Base-by-base conservation (phyloP, 2,329 filamentous ascomycete species). In the Myriosclerotinia curreyana region DNA sequence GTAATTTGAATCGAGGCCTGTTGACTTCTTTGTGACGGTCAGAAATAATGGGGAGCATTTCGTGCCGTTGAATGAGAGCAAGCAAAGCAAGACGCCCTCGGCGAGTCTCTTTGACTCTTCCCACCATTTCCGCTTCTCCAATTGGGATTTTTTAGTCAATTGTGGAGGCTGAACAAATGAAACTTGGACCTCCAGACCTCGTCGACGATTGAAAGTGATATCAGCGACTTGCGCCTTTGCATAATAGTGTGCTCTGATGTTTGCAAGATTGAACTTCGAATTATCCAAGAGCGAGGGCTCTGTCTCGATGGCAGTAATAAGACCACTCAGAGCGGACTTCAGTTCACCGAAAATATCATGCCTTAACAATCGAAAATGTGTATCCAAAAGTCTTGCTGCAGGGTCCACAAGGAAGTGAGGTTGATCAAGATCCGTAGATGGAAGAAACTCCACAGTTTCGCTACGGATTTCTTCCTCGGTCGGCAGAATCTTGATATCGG, bases 111-210 rank as follows among this genome's bases (percentile, higher is more conserved):
- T 81, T 7, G 76, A 79, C 3, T 77, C 72, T 8, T 72, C 65
- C 83, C 82, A 86, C 80, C 81, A 85, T 0, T 79, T 75, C 42
- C 71, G 70, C 40, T 82, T 65, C 14, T 65, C 58, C 12, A 4
- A 5, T 20, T 2, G 15, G 15, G 34, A 50, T 15, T 62, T 62
- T 12, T 15, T 55, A 20, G 8, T 20, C 7, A 56, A 22, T 20
- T 14, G 7, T 28, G 25, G 3, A 17, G 51, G 60, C 7, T 40
- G 51, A 28, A n/a, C 9, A 22, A 62, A 62, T n/a, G 60, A 48
- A 14, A 62, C 7, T 9, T 49, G 40, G 22, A 12, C 51, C 40
- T 62, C 42, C 4, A 55, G 25, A 17, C 51, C 60, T 55, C n/a
- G 17, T 38, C 42, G n/a, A 20, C 31, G 34, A 31, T 49, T 34